phyloP scores from a whole-genome alignment of 139 green algal genomes.

The Chlamydomonas sp. region DNA sequence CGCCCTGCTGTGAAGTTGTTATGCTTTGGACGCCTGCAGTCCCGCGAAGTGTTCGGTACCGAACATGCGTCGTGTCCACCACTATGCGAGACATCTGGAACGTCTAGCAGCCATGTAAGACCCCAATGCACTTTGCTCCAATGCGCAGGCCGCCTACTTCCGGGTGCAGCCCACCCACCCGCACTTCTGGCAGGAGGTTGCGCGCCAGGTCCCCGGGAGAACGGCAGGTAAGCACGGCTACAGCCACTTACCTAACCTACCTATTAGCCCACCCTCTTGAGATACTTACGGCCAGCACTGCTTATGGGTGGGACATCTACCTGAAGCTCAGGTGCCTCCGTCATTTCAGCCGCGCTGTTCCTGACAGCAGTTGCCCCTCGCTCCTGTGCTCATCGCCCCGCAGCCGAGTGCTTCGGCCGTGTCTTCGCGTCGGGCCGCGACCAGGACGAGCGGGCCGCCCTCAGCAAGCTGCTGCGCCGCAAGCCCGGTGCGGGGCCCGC shows the following conservation, averaged over 20 bases:
- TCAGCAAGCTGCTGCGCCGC: constrained; percentile 4
- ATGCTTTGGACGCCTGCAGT: no score
- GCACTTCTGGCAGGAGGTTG: constrained; percentile 48
- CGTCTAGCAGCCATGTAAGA: no score
- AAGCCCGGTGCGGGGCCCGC: background rate
- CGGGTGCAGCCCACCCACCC: constrained; percentile 29
- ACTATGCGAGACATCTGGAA: no score
- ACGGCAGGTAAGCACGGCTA: background rate
- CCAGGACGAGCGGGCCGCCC: background rate
- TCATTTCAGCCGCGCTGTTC: background rate
- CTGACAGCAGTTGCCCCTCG: background rate
- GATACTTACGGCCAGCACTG: no score
- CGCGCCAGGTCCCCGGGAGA: constrained; percentile 9
- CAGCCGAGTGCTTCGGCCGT: constrained; percentile 32
- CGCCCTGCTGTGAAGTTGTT: no score
- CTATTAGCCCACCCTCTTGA: no score
- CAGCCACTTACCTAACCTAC: background rate
- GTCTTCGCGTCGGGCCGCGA: constrained; percentile 3
- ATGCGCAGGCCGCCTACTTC: constrained; percentile 32
- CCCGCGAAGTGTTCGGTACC: no score
- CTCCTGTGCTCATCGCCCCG: background rate
- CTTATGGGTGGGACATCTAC: no score
- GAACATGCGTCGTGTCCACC: no score
- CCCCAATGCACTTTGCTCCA: background rate
- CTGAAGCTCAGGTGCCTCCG: no score